Conservation (phyloP, 2,329 filamentous ascomycete genomes). For the Aureobasidium vineae region DNA sequence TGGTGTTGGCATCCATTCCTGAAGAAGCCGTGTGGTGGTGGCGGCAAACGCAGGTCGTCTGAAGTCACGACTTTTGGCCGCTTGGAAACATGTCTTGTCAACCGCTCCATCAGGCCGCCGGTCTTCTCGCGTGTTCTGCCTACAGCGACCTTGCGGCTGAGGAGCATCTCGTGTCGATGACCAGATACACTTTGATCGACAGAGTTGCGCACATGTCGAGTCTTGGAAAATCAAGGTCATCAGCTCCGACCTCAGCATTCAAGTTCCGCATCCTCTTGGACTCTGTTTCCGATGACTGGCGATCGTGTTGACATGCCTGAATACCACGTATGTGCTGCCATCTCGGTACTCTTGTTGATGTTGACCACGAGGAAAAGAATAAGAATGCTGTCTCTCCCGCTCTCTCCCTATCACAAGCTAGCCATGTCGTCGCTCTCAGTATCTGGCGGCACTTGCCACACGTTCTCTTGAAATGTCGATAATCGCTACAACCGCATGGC, state of each 20-base stretch:
- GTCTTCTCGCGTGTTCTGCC: background rate
- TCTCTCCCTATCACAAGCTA: background rate
- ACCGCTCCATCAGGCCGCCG: background rate
- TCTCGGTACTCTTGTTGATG: background rate
- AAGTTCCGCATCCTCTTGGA: background rate
- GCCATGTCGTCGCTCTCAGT: background rate
- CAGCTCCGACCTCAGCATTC: background rate
- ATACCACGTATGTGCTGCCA: background rate
- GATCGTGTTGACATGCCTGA: background rate
- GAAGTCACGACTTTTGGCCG: constrained; percentile 19
- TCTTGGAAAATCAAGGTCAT: background rate
- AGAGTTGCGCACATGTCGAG: background rate
- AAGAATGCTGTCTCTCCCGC: background rate
- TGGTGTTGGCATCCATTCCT: too few species aligned
- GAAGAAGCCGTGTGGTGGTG: too few species aligned
- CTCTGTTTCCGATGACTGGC: background rate
- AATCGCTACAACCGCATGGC: background rate
- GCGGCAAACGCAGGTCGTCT: too few species aligned
- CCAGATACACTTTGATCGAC: constrained; percentile 8
- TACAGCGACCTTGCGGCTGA: background rate
- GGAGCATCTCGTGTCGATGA: background rate
- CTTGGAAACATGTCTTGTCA: background rate
- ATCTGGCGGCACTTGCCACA: background rate
- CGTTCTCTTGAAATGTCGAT: background rate
- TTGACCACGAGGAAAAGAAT: background rate